A percentile compares a stretch with the other conserved stretches of the same genome.
phyloP scores from a whole-genome alignment of 1,284 basidiomycete genomes.

The Leccinum solheimii region DNA sequence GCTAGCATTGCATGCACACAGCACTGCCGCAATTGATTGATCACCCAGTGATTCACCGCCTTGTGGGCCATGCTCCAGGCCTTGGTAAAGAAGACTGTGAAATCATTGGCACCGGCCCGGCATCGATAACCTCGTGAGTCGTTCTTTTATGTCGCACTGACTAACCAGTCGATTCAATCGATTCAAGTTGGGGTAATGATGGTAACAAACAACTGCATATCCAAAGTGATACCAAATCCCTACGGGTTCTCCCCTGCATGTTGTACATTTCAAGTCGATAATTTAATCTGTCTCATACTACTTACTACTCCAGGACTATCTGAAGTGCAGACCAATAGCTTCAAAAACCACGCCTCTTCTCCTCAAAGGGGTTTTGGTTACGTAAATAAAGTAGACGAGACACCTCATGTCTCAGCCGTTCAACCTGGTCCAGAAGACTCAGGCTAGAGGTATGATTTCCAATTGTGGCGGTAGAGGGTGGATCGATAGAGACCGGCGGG shows the following conservation, averaged over 20 bases:
- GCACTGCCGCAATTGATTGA: background rate
- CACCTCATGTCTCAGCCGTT: slow-evolving; percentile 7
- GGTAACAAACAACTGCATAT: background rate
- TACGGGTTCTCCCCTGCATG: background rate
- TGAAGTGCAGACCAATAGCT: background rate
- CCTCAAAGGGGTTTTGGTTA: background rate
- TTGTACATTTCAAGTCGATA: background rate
- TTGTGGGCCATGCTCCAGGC: background rate
- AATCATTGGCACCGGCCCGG: background rate
- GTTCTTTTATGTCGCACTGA: no score
- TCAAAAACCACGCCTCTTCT: background rate
- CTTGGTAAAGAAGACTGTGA: background rate
- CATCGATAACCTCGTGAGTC: no score
- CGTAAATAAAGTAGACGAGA: slow-evolving; percentile 6
- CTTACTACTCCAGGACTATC: background rate
- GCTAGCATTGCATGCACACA: background rate
- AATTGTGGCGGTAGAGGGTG: background rate
- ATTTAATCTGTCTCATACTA: background rate
- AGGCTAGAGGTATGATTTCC: no score
- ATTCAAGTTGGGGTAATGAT: background rate
- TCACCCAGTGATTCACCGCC: background rate
- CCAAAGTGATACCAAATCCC: background rate
- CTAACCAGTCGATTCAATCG: background rate
- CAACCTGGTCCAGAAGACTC: background rate
- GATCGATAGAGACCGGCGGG: background rate